phyloP scores from a whole-genome alignment of 495 filamentous ascomycete genomes.

The Haplographium delicatum region DNA sequence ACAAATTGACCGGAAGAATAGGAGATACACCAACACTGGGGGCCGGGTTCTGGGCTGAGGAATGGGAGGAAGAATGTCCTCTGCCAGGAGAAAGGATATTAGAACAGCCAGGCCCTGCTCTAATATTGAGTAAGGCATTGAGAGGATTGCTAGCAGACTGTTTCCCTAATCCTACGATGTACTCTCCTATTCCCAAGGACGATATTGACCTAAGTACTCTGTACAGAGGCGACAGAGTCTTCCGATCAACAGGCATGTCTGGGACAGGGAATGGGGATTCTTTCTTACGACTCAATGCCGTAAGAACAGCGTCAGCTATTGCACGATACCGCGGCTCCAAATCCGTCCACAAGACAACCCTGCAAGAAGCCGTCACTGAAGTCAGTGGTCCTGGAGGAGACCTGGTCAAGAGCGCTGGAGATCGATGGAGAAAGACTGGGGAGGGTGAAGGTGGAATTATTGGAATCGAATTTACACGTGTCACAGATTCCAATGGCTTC shows the following conservation, averaged over 20 bases:
- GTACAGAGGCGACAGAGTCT: slow-evolving; percentile 21
- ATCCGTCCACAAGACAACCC: slow-evolving; percentile 30
- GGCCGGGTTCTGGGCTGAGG: slow-evolving; percentile 37
- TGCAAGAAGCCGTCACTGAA: slow-evolving; percentile 46
- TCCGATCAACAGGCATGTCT: slow-evolving; percentile 63
- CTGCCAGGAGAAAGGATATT: slow-evolving; percentile 12
- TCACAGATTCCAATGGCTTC: slow-evolving; percentile 31
- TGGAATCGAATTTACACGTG: slow-evolving; percentile 64
- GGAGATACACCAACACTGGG: slow-evolving; percentile 86
- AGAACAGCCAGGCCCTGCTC: slow-evolving; percentile 26
- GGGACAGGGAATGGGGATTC: slow-evolving; percentile 91
- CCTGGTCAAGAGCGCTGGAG: slow-evolving; percentile 68
- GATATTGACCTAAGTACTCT: background rate
- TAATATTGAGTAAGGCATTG: slow-evolving; percentile 36
- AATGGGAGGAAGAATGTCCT: slow-evolving; percentile 19
- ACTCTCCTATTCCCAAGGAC: slow-evolving; percentile 18
- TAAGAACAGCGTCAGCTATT: slow-evolving; percentile 66
- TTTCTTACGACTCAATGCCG: slow-evolving; percentile 68
- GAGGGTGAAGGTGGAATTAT: slow-evolving; percentile 88
- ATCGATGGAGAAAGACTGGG: slow-evolving; percentile 68
- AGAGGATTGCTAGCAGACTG: slow-evolving; percentile 46
- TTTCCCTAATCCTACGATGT: slow-evolving; percentile 36
- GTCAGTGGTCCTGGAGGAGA: slow-evolving; percentile 70
- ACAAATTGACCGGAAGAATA: slow-evolving; percentile 79
- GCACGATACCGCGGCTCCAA: slow-evolving; percentile 47